Conservation (phyloP, 129 eudicot species). For the Cynara cardunculus region DNA sequence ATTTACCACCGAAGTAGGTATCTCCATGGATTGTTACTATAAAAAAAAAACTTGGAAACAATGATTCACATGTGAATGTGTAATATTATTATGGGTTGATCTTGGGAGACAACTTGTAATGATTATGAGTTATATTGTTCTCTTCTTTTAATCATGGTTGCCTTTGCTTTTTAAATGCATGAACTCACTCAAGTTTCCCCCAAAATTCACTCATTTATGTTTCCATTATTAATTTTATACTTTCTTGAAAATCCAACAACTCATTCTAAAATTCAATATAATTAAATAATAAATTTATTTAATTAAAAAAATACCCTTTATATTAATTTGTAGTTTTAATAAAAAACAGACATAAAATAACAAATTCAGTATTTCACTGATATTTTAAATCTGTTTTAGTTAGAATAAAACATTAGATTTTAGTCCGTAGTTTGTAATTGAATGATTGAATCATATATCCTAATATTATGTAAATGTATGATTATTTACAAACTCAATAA, state of each 20-base stretch:
- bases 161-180: slow-evolving; percentile 28
- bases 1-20: too few relatives aligned
- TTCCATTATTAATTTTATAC: neutral
- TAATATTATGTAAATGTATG: too few relatives aligned
- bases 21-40: too few relatives aligned
- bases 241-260: neutral
- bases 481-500: too few relatives aligned
- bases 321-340: too few relatives aligned
- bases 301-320: too few relatives aligned
- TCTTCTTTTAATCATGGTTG: slow-evolving; percentile 28
- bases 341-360: too few relatives aligned
- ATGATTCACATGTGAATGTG: neutral
- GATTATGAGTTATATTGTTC: slow-evolving; percentile 24
- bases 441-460: too few relatives aligned
- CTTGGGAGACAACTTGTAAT: slow-evolving; percentile 23
- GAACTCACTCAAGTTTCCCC: slow-evolving; percentile 11
- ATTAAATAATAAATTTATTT: neutral
- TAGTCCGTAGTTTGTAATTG: too few relatives aligned
- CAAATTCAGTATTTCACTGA: too few relatives aligned
- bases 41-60: neutral
- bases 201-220: slow-evolving; percentile 19
- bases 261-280: neutral
- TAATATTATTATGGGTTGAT: slow-evolving; percentile 24
- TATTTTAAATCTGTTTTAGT: too few relatives aligned
- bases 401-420: too few relatives aligned